Evolutionary conservation across 1,284 basidiomycete species (phyloP), one percentile per base, ranked within the genome.

Genomic region (Coniferiporia weirii): DNA sequence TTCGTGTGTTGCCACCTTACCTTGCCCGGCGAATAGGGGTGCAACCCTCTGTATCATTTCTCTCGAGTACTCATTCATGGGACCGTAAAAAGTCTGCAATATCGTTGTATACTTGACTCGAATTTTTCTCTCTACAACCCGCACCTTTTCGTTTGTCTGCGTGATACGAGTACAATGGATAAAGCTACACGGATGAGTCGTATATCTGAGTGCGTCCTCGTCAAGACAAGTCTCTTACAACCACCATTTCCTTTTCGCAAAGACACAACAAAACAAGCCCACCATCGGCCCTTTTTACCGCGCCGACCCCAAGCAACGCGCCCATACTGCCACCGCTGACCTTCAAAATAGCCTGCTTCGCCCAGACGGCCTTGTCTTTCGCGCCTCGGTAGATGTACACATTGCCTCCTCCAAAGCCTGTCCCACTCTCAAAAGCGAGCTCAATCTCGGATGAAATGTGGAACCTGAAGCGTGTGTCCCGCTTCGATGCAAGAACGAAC

Each of bases 401-500:
- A 66, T 96, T 95, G 1, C 89, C 85, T 13, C 87, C 85, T 19
- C 82, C 79, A 66, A 77, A 79, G 63, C 71, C 73, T 35, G 78
- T 70, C 27, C 91, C 88, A 60, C 84, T 83, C 69, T 96, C 94
- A 65, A 97, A 92, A 0, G 90, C 92, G 52, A 94, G 75, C 0
- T 91, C 85, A 7, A 79, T 76, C 38, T 73, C 68, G 0, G 73
- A 67, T 0, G 77, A 70, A 35, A 84, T 71, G 67, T 96, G 92
- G 65, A 87, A 80, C 1, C 88, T 88, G 72, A 95, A 93, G 12
- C 91, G 82, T 0, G 89, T 84, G 71, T 96, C 93, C 27, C 85
- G 85, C 71, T 99, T 99, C 3, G 93, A 95, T 1, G 94, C 93
- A 34, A 99, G 79, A 17, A 98, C 96, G 69, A 98, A 99, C 0